Base-by-base conservation (phyloP, 2,329 filamentous ascomycete genomes). In the Escovopsis weberi region DNA sequence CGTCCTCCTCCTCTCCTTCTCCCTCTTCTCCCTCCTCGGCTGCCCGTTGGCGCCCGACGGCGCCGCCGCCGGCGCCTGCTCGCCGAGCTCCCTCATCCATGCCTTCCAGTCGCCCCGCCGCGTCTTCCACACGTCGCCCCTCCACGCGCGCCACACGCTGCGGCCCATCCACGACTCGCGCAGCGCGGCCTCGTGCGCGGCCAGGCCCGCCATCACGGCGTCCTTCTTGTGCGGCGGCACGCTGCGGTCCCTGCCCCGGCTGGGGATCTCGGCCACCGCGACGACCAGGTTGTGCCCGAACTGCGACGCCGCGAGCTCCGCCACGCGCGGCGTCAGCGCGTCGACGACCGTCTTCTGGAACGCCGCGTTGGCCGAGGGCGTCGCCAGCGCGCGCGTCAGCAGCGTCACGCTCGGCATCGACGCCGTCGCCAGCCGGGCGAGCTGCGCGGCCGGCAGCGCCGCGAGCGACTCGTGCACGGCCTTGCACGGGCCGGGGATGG, bases 401-500 rank as follows among this genome's bases (percentile, higher is more conserved):
- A 78, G 60, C 7, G 65, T 57, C 42, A 71, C 61, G 37, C 71
- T 70, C 3, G 70, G 62, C 37, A 64, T 59, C 2, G 70, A 72
- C 0, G 64, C 59, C 2, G 63, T 80, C 26, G 85, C 79, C 42
- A 96, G 74, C 34, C 70, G 66, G 30, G 85, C 57, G 43, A 80
- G 68, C 19, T 65, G 72, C 42, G 68, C 73, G 38, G 63, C 58
- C 10, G 69, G 65, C 50, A 82, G 69, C 4, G 74, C 67, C 18
- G 80, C 64, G 23, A 91, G 62, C n/a, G 81, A 75, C 12, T 79
- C 74, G 56, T 91, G 85, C 30, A 94, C 74, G 10, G 88, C 70
- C 40, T 75, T 75, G 44, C 75, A 72, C 2, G 88, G 67, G 0
- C 85, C 85, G 0, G 83, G 75, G 26, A 85, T 80, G 7, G 74